A percentile compares a stretch with the other conserved stretches of the same genome.
phyloP scores from a whole-genome alignment of 2,329 filamentous ascomycete species.

The Claviceps pazoutovae region DNA sequence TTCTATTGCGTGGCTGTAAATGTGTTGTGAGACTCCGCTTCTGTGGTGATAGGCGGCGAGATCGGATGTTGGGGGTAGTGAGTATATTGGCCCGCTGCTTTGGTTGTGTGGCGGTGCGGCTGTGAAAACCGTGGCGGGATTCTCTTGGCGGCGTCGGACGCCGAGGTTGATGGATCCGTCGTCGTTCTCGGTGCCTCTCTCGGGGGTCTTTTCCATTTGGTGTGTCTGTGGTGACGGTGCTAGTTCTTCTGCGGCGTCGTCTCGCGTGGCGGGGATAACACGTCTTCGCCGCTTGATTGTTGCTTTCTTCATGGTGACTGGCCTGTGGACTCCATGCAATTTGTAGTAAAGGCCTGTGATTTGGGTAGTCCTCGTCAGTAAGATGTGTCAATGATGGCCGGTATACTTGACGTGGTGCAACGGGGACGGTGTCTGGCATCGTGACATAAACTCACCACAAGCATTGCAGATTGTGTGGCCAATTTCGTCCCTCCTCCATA shows the following conservation, averaged over 20 bases:
- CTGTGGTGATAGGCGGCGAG: constrained; percentile 39
- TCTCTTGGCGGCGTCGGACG: constrained; percentile 33
- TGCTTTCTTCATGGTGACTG: constrained; percentile 97
- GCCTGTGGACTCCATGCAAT: constrained; percentile 82
- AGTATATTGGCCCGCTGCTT: constrained; percentile 29
- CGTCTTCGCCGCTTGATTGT: constrained; percentile 93
- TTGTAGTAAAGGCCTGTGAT: constrained; percentile 82
- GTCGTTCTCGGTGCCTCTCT: constrained; percentile 44
- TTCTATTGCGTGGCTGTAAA: constrained; percentile 30
- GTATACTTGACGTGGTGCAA: neutral
- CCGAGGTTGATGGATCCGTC: constrained; percentile 53
- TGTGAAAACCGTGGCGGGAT: constrained; percentile 28
- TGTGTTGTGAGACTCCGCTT: constrained; percentile 23
- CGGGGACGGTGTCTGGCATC: neutral
- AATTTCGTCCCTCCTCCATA: constrained; percentile 88
- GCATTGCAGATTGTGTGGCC: constrained; percentile 98
- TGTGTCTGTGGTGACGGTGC: constrained; percentile 28
- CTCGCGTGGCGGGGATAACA: constrained; percentile 65
- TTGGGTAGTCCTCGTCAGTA: neutral
- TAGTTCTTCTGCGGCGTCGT: constrained; percentile 34
- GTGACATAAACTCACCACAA: constrained; percentile 54
- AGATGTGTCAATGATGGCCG: neutral
- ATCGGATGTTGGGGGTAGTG: constrained; percentile 27
- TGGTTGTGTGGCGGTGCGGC: constrained; percentile 28
- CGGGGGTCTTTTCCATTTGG: constrained; percentile 24